Evolutionary conservation across 1,139 yeast species (phyloP), one percentile per base, ranked within the genome.

Genomic region (Wickerhamomyces sp.): DNA sequence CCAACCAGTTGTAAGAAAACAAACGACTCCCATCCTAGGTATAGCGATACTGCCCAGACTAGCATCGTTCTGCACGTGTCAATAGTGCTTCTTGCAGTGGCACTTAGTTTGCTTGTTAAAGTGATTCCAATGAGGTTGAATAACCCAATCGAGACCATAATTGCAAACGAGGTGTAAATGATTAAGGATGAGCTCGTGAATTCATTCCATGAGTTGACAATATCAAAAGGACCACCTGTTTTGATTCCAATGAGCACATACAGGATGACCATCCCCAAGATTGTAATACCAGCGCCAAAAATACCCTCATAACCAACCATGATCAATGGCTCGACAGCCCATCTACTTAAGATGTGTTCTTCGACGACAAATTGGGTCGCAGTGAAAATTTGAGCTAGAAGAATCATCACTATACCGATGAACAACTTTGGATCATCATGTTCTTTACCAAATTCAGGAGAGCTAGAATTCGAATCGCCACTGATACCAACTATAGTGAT

Each of bases 341-440:
- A 73, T 50, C 68, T 68, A 30, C 72, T 66, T 49, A 87, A 66
- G 41, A 86, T 73, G 56, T 81, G 81, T 59, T 87, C 95, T 60
- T 87, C 95, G 37, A 81, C 70, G 7, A 86, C 94, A 63, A 85
- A 87, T 60, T 87, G 95, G 27, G 81, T 65, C 0, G 95, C 93
- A 44, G 84, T 81, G 51, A 84, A 73, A 9, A 81, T 59, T 55
- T 81, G 88, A 8, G 86, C 95, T 29, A 76, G 50, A 13, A 84
- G 64, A 46, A 87, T 75, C 40, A 86, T 63, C 0, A 63, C 39
- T 46, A 86, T 76, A 1, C 95, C 95, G 40, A 81, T 56, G 0
- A 74, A 58, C 43, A 57, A 57, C 43, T 53, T 45, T 41, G 58
- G 55, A 5, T 56, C 53, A 6, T 59, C 56, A 11, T 45, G 5